Base-by-base conservation (phyloP, 208 protist genomes). In the Strigomonas culicis region DNA sequence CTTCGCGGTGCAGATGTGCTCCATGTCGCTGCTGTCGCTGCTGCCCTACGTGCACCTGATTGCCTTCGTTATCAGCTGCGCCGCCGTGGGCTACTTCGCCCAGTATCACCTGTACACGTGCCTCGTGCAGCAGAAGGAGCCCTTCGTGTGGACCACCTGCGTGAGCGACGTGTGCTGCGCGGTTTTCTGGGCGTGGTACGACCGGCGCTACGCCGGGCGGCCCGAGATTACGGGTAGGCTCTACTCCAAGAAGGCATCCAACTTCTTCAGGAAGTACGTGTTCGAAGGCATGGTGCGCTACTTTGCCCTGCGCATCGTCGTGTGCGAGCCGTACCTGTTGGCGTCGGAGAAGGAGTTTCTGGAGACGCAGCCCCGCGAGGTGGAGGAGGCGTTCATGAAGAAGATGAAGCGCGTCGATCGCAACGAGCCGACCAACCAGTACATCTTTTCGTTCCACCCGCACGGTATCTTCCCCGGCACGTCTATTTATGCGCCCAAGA, bases 401-500 rank as follows among this genome's bases (percentile, higher is more conserved):
- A 60, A 74, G 41, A 34, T 13, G 4, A 50, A 50, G 51, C 28
- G 32, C 15, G 80, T 87, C 7, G 66, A 89, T 59, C 65, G 82
- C 24, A 76, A 30, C 63, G 66, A 90, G 51, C 81, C 86, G 0
- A 49, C 46, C 17, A 86, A 85, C 32, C 75, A 86, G 70, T 90
- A 90, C 63, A 43, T 93, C 15, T 77, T 89, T 52, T 83, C 81
- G 10, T 93, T 87, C 63, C 80, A 90, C 63, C 83, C 84, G 30
- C 84, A 90, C 71, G 83, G 87, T 34, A 72, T 93, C 25, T 90
- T 89, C 62, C 82, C 87, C n/a, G 83, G 83, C 15, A 49, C 57
- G 10, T 36, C 57, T 3, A 56, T 70, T 24, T 82, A 70, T 66
- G 66, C 66, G 13, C 79, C 79, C 24, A 74, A 72, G 21, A 77